Evolutionary conservation across 1,284 basidiomycete species (phyloP).

Genomic region (Ustilago hordei): DNA sequence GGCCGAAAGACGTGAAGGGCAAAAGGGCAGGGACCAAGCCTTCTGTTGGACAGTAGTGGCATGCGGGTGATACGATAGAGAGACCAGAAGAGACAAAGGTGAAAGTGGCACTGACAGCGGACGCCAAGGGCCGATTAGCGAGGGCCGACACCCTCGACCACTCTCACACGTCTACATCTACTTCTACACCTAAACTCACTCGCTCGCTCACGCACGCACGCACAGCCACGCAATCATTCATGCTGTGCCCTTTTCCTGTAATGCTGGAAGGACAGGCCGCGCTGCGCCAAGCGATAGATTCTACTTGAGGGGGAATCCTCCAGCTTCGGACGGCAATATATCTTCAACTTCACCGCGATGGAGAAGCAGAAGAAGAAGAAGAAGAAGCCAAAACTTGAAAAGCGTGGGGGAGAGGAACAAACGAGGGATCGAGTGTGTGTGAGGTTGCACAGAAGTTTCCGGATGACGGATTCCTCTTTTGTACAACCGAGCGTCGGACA

Average conservation of each 20-base stretch:
- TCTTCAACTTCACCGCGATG: neutral
- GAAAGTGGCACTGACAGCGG: neutral
- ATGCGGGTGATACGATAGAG: neutral
- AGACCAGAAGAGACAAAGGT: neutral
- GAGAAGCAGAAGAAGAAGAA: neutral
- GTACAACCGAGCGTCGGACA: neutral
- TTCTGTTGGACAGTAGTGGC: neutral
- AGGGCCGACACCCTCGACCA: neutral
- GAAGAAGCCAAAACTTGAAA: neutral
- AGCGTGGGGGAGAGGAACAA: neutral
- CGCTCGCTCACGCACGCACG: too few species aligned
- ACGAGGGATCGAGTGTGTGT: neutral
- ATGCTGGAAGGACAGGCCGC: neutral
- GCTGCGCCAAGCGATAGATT: neutral
- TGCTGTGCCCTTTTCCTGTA: too few species aligned
- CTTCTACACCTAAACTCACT: too few species aligned
- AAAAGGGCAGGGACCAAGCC: neutral
- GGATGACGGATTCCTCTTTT: neutral
- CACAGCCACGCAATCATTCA: too few species aligned
- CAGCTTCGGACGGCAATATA: too few species aligned
- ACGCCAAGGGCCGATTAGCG: constrained; percentile 5
- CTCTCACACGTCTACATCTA: too few species aligned
- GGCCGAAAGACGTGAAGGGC: neutral
- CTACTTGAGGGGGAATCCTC: neutral
- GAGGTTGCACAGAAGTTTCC: neutral